phyloP scores from a whole-genome alignment of 2,329 filamentous ascomycete species.

The Graphium sp. region DNA sequence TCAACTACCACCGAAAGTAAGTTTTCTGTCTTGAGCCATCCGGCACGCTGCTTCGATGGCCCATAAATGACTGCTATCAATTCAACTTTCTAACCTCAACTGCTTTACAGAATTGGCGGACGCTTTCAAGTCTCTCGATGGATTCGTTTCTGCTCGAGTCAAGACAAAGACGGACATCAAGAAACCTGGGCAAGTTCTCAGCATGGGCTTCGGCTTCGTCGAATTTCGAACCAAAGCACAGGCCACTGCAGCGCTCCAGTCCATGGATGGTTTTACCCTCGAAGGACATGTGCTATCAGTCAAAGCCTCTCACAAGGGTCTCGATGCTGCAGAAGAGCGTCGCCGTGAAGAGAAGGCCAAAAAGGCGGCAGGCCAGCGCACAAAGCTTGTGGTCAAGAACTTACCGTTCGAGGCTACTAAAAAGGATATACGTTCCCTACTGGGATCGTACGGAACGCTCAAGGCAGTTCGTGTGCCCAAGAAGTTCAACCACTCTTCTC shows the following conservation, averaged over 20 bases:
- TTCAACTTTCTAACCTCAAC: too few relatives aligned
- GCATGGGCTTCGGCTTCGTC: slow-evolving; percentile 94
- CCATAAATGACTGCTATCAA: too few relatives aligned
- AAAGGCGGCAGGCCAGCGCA: slow-evolving; percentile 58
- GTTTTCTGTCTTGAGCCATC: too few relatives aligned
- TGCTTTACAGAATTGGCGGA: slow-evolving; percentile 61
- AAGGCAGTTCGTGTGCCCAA: slow-evolving; percentile 86
- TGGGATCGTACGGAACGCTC: slow-evolving; percentile 81
- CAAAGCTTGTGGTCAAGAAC: slow-evolving; percentile 97
- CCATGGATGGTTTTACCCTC: slow-evolving; percentile 82
- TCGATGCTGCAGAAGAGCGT: slow-evolving; percentile 76
- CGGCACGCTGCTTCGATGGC: too few relatives aligned
- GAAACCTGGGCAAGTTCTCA: slow-evolving; percentile 69
- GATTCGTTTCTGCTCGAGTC: slow-evolving; percentile 76
- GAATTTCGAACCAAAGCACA: slow-evolving; percentile 68
- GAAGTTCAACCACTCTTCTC: slow-evolving; percentile 77
- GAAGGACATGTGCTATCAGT: slow-evolving; percentile 76
- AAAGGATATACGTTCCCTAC: slow-evolving; percentile 75
- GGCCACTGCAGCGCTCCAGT: slow-evolving; percentile 61
- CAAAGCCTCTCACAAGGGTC: slow-evolving; percentile 71
- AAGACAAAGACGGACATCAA: slow-evolving; percentile 93
- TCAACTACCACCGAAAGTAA: slow-evolving; percentile 63
- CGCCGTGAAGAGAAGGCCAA: slow-evolving; percentile 69
- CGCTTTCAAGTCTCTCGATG: slow-evolving; percentile 65
- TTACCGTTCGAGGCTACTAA: slow-evolving; percentile 89